Evolutionary conservation across 1,284 basidiomycete species (phyloP).

Genomic region (Cryptococcus sp.): DNA sequence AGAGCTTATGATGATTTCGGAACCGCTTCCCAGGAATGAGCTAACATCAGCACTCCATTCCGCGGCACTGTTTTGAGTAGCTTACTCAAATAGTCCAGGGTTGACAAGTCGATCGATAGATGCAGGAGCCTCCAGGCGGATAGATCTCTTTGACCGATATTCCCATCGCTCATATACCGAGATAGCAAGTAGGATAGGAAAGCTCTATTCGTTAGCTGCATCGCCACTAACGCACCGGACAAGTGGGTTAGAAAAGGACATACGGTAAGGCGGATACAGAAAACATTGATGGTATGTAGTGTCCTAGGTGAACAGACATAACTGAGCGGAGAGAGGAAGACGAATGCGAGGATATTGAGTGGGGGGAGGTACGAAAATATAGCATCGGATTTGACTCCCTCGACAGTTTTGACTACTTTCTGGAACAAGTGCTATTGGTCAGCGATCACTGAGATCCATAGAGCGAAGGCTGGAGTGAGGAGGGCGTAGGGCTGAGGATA

Average conservation of each 20-base stretch:
- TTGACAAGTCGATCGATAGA: constrained; percentile 15
- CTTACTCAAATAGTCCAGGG: constrained; percentile 37
- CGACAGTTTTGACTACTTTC: constrained; percentile 76
- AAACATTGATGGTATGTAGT: constrained; percentile 74
- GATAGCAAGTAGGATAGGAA: constrained; percentile 74
- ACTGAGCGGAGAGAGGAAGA: constrained; percentile 69
- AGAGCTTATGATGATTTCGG: constrained; percentile 37
- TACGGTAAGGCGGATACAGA: constrained; percentile 70
- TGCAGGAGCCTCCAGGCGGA: constrained; percentile 18
- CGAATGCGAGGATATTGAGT: constrained; percentile 56
- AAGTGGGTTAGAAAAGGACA: constrained; percentile 3
- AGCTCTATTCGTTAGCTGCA: constrained; percentile 52
- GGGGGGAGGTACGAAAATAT: constrained; percentile 88
- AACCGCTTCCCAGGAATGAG: constrained; percentile 40
- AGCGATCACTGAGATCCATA: neutral
- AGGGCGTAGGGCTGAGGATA: neutral
- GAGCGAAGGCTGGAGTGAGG: neutral
- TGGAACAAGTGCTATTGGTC: constrained; percentile 72
- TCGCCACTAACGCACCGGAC: neutral
- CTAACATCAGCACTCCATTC: constrained; percentile 12
- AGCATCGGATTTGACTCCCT: constrained; percentile 83
- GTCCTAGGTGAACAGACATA: constrained; percentile 66
- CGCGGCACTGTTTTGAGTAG: neutral
- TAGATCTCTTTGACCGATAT: constrained; percentile 21
- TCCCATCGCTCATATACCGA: constrained; percentile 68